A percentile compares a stretch with the other conserved stretches of the same genome.
These are phyloP conservation scores for Mrakia hoshinonis DNA, from an alignment of 768 basidiomycete genomes.

Conservation along the genomic window DNA sequence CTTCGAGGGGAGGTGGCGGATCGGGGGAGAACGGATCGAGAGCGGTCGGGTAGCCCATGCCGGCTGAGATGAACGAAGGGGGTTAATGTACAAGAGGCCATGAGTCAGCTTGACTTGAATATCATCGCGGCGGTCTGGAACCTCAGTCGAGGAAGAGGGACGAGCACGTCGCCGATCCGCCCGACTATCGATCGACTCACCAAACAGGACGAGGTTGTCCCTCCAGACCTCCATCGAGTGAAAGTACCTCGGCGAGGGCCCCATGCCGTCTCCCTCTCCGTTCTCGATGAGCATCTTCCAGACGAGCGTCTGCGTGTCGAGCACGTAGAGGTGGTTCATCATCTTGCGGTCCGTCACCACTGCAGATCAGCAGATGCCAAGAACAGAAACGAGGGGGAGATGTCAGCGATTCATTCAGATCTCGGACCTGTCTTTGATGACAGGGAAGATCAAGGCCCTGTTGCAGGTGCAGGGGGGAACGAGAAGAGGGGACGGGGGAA, in stretches of 20 bases:
- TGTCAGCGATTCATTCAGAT: conserved; percentile 54
- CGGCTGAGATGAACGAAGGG: conserved; percentile 37
- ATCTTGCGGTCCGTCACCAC: conserved; percentile 43
- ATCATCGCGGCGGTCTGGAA: too few relatives aligned
- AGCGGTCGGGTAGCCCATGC: conserved; percentile 21
- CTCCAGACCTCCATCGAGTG: conserved; percentile 89
- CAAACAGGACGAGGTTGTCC: conserved; percentile 82
- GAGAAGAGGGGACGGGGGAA: conserved; percentile 16
- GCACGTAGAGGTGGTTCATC: conserved; percentile 81
- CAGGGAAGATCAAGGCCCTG: background rate
- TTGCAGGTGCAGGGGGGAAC: background rate
- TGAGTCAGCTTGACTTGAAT: background rate
- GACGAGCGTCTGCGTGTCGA: conserved; percentile 68
- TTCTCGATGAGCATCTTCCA: conserved; percentile 59
- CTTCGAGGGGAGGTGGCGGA: conserved; percentile 49
- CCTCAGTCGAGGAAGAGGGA: too few relatives aligned
- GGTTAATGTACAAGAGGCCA: background rate
- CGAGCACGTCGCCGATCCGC: too few relatives aligned
- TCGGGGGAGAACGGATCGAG: background rate
- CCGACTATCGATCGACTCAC: conserved; percentile 52
- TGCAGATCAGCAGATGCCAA: conserved; percentile 41
- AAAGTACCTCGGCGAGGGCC: conserved; percentile 83
- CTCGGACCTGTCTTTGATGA: background rate
- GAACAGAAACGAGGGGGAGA: conserved; percentile 73
- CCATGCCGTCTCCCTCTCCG: conserved; percentile 34